Evolutionary conservation across 306 rosid genomes (phyloP).

Genomic region (Medicago lupulina): DNA sequence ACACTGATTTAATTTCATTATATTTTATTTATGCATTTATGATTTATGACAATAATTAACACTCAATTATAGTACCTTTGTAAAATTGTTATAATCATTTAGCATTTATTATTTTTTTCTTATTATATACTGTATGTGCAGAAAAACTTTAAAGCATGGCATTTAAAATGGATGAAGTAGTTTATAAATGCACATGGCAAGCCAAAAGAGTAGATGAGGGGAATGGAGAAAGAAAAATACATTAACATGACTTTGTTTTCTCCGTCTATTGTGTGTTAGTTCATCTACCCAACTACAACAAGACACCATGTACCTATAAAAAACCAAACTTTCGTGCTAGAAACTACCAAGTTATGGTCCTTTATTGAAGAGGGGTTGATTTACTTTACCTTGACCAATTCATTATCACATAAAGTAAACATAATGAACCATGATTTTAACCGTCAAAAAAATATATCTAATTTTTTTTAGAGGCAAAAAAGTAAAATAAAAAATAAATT

Average conservation of each 20-base stretch:
- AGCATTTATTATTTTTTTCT: no score
- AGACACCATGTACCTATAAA: constrained; percentile 37
- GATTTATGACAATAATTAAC: neutral
- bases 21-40: neutral
- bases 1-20: neutral
- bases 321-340: constrained; percentile 51
- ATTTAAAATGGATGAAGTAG: neutral
- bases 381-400: constrained; percentile 22
- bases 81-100: no score
- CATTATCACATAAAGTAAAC: neutral
- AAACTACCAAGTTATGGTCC: constrained; percentile 47
- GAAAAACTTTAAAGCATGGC: neutral
- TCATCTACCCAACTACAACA: constrained; percentile 70
- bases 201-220: constrained; percentile 23
- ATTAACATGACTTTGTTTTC: constrained; percentile 54
- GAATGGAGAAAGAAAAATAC: constrained; percentile 23
- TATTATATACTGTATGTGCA: no score
- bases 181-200: constrained; percentile 39
- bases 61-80: neutral
- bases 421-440: no score
- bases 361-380: constrained; percentile 33
- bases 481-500: no score
- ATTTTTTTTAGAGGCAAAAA: no score
- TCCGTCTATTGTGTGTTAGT: constrained; percentile 71
- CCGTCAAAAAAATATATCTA: no score